Conservation (phyloP, 768 basidiomycete genomes). For the Suillus placidus region DNA sequence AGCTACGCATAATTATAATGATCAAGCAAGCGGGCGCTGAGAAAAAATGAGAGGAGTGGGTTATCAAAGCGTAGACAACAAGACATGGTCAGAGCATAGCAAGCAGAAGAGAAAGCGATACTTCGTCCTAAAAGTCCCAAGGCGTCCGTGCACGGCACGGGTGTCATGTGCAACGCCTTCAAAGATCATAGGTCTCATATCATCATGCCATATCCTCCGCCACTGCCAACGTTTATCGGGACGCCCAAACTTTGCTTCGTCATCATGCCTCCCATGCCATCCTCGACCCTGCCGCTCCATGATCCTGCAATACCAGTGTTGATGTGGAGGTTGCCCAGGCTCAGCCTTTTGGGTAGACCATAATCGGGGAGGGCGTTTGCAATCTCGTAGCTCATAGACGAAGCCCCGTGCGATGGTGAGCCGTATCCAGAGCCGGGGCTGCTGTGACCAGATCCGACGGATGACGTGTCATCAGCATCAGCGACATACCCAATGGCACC, state of each 20-base stretch:
- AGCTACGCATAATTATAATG: slow-evolving; percentile 9
- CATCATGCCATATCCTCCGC: slow-evolving; percentile 44
- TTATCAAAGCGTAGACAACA: slow-evolving; percentile 17
- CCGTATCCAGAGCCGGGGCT: slow-evolving; percentile 36
- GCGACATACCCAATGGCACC: slow-evolving; percentile 26
- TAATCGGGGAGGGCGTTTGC: slow-evolving; percentile 32
- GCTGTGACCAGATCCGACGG: slow-evolving; percentile 39
- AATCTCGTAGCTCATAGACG: slow-evolving; percentile 40
- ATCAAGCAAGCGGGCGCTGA: slow-evolving; percentile 7
- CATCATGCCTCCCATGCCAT: slow-evolving; percentile 37
- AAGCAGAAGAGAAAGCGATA: slow-evolving; percentile 17
- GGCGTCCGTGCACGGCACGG: slow-evolving; percentile 16
- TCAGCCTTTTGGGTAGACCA: slow-evolving; percentile 24
- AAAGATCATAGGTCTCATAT: slow-evolving; percentile 26
- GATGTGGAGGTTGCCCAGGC: slow-evolving; percentile 26
- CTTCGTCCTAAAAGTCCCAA: slow-evolving; percentile 19
- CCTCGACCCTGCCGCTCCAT: slow-evolving; percentile 31
- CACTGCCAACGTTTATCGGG: slow-evolving; percentile 42
- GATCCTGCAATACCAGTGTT: slow-evolving; percentile 27
- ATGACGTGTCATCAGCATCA: slow-evolving; percentile 43
- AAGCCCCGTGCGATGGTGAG: slow-evolving; percentile 32
- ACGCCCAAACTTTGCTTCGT: slow-evolving; percentile 38
- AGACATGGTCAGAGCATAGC: slow-evolving; percentile 17
- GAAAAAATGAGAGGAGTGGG: slow-evolving; percentile 1
- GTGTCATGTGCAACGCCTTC: background rate